Conservation (phyloP, 2,329 filamentous ascomycete species). For the Ascosphaera acerosa region DNA sequence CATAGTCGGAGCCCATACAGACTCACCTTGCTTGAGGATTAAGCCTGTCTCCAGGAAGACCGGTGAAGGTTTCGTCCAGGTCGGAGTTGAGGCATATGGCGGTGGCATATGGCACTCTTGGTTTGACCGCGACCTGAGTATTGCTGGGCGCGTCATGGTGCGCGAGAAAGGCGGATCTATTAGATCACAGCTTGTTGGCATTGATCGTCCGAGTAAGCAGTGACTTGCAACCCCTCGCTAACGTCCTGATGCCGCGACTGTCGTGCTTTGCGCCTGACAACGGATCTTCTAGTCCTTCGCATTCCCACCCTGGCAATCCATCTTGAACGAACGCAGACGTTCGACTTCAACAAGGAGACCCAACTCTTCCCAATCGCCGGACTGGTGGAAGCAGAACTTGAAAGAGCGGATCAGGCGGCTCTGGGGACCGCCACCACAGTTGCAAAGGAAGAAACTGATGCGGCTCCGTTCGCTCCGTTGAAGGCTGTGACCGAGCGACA, state of each 20-base stretch:
- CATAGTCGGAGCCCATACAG: slow-evolving; percentile 90
- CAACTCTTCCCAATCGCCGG: slow-evolving; percentile 88
- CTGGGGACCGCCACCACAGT: slow-evolving; percentile 10
- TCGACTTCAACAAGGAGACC: slow-evolving; percentile 90
- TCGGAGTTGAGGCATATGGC: slow-evolving; percentile 90
- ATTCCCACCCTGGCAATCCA: slow-evolving; percentile 91
- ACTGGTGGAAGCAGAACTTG: slow-evolving; percentile 66
- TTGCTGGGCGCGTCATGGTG: slow-evolving; percentile 73
- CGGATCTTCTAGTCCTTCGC: slow-evolving; percentile 37
- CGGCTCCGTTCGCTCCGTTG: slow-evolving; percentile 40
- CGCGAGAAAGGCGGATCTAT: slow-evolving; percentile 47
- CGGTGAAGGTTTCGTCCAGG: slow-evolving; percentile 67
- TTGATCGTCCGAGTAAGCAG: slow-evolving; percentile 46
- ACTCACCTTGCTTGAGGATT: slow-evolving; percentile 73
- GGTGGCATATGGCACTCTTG: slow-evolving; percentile 94
- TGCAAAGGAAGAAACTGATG: slow-evolving; percentile 22
- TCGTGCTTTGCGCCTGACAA: too few species aligned
- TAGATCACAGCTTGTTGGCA: slow-evolving; percentile 63
- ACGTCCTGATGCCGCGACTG: too few species aligned
- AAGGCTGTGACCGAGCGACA: slow-evolving; percentile 59
- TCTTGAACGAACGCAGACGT: slow-evolving; percentile 61
- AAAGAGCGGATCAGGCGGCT: slow-evolving; percentile 32
- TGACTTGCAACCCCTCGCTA: too few species aligned
- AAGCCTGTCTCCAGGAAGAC: slow-evolving; percentile 87
- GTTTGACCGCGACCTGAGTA: slow-evolving; percentile 86